Evolutionary conservation across 2,329 filamentous ascomycete species (phyloP), one percentile per base, ranked within the genome.

Genomic region (Paracoccidioides lutzii): DNA sequence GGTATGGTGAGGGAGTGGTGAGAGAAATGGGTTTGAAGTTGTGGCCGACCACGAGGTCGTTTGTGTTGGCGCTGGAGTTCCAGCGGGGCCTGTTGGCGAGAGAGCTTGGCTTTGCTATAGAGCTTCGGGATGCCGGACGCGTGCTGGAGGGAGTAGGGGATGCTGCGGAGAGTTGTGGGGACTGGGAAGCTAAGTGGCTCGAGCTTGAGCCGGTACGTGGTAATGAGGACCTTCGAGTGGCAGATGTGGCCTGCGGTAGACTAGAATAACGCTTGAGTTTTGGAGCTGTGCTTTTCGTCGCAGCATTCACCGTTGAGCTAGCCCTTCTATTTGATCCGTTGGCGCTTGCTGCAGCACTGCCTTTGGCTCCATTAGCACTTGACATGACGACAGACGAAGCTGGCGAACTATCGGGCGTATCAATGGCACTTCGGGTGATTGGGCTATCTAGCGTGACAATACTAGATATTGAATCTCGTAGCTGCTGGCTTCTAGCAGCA

Each of bases 381-480:
- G 76, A 71, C 62, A 81, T 67, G 51, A 85, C 70, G 22, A 86
- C 74, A 22, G 83, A 86, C 14, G 82, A 85, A 32, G 83, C 81
- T 32, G 84, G 84, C 4, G 84, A 87, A 72, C 82, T 88, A 48
- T 83, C 82, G 0, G 85, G 85, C 0, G 85, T 88, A 38, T 85
- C 88, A 48, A 83, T 72, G 49, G 81, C 79, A 63, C 87, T 91
- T 59, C 79, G 83, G 8, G 81, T 73, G 2, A 84, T 80, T 1
- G 87, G 90, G 53, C 82, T 80, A 65, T 94, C 89, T 61, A 87
- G 87, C 1, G 88, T 94, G 3, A 95, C 76, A 70, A 96, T 88
- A 62, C 88, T 96, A 0, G 90, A 96, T 56, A 97, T 85, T 0
- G 91, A 96, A 69, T 97, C 91, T 49, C 91, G 82, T 51, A 96